A percentile compares a stretch with the other conserved stretches of the same genome.
phyloP scores from a whole-genome alignment of 2,329 filamentous ascomycete species.

The Cryphonectria parasitica region DNA sequence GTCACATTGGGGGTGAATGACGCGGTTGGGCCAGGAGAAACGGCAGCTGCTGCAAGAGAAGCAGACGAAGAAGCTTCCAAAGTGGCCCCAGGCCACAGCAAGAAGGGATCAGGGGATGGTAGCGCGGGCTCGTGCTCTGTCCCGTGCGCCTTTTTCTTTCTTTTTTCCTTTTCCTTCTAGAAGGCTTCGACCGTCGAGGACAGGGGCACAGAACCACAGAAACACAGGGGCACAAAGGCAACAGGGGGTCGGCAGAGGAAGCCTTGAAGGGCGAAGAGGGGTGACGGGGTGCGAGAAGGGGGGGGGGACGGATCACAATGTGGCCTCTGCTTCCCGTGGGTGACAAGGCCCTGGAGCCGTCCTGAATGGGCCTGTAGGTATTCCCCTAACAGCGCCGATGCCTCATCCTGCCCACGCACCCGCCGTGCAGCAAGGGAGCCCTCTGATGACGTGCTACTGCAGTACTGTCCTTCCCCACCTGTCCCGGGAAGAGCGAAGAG shows the following conservation, averaged over 20 bases:
- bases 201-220: neutral
- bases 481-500: slow-evolving; percentile 30
- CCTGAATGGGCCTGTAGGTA: slow-evolving; percentile 15
- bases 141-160: slow-evolving; percentile 16
- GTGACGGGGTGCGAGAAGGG: neutral
- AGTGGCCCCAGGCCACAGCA: neutral
- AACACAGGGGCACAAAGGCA: neutral
- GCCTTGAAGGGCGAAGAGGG: slow-evolving; percentile 21
- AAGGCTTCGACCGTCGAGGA: slow-evolving; percentile 27
- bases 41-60: slow-evolving; percentile 30
- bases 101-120: slow-evolving; percentile 13
- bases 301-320: slow-evolving; percentile 10
- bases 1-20: neutral
- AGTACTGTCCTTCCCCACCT: slow-evolving; percentile 12
- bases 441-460: slow-evolving; percentile 9
- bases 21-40: slow-evolving; percentile 14
- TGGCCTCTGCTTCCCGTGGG: slow-evolving; percentile 27
- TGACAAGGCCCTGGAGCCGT: slow-evolving; percentile 21
- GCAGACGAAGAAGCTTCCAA: slow-evolving; percentile 29
- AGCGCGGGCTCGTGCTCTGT: slow-evolving; percentile 18
- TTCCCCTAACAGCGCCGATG: slow-evolving; percentile 4
- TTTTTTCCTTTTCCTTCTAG: slow-evolving; percentile 24
- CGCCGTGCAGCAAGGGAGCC: neutral
- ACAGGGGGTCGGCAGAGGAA: slow-evolving; percentile 7
- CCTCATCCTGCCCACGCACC: neutral